These are phyloP conservation scores for Alternaria triticina DNA, from an alignment of 2,329 filamentous ascomycete genomes.

Conservation along the genomic window DNA sequence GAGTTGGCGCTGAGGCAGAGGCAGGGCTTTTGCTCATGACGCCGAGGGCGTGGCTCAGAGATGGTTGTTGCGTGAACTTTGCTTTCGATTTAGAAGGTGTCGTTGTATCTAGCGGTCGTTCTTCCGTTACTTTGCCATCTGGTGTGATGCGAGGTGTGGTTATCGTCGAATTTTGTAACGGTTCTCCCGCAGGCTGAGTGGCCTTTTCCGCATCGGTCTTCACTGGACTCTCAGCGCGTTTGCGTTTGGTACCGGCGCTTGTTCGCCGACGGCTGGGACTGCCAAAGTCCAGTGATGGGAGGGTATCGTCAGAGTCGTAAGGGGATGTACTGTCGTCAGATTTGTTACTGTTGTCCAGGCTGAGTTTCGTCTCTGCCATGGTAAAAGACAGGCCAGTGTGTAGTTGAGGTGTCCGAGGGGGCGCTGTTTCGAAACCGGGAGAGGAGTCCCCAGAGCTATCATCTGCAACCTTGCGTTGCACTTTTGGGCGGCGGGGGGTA, in stretches of 20 bases:
- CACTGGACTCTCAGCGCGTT: constrained; percentile 25
- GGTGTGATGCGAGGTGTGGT: not conserved
- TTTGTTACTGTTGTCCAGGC: not conserved
- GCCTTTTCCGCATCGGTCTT: not conserved
- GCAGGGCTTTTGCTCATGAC: not conserved
- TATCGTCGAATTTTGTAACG: not conserved
- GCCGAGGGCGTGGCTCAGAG: not conserved
- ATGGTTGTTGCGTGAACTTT: not conserved
- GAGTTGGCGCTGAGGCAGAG: not conserved
- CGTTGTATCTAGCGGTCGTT: not conserved
- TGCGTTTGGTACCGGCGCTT: constrained; percentile 33
- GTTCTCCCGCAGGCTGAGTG: not conserved
- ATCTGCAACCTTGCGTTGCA: not conserved
- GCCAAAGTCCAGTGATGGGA: constrained; percentile 27
- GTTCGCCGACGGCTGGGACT: constrained; percentile 4
- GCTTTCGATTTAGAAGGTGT: not conserved
- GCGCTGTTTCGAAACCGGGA: constrained; percentile 28
- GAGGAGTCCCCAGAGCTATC: constrained; percentile 25
- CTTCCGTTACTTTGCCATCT: not conserved
- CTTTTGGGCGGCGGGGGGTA: not conserved
- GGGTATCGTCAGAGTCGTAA: constrained; percentile 16
- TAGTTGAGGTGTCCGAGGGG: constrained; percentile 14
- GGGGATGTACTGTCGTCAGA: not conserved
- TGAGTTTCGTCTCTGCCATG: constrained; percentile 31
- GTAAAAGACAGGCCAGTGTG: constrained; percentile 27